phyloP scores from a whole-genome alignment of 352 stramenopile species.

The Phytopythium kandeliae region DNA sequence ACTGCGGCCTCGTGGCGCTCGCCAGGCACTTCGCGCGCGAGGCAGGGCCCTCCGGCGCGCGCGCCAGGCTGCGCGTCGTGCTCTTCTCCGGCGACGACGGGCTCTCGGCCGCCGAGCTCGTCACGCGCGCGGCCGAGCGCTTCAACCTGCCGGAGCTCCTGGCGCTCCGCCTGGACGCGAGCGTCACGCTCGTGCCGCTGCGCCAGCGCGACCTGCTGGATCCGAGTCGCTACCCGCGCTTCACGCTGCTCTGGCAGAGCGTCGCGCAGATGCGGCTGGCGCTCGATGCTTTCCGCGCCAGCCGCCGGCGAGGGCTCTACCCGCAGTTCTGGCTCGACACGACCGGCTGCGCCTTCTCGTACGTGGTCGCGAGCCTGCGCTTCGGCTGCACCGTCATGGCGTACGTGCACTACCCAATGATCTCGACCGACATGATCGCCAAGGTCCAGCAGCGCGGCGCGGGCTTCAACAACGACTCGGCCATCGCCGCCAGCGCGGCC shows the following conservation, averaged over 20 bases:
- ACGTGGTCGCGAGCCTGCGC: slow-evolving; percentile 87
- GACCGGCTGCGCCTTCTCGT: slow-evolving; percentile 97
- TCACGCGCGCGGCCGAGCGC: slow-evolving; percentile 63
- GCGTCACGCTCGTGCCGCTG: slow-evolving; percentile 76
- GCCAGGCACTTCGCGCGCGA: slow-evolving; percentile 29
- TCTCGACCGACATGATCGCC: slow-evolving; percentile 98
- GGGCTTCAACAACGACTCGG: slow-evolving; percentile 92
- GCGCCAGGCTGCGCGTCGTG: slow-evolving; percentile 23
- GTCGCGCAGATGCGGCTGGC: slow-evolving; percentile 91
- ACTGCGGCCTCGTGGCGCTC: slow-evolving; percentile 92
- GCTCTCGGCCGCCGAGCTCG: slow-evolving; percentile 53
- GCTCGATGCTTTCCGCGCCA: slow-evolving; percentile 73
- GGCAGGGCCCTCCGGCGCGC: slow-evolving; percentile 4
- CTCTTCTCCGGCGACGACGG: slow-evolving; percentile 82
- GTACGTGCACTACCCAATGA: slow-evolving; percentile 99
- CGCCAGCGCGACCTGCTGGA: slow-evolving; percentile 64
- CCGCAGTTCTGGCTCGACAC: slow-evolving; percentile 96
- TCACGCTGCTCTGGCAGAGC: slow-evolving; percentile 96
- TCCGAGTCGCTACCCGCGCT: slow-evolving; percentile 70
- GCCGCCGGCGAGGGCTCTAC: slow-evolving; percentile 33
- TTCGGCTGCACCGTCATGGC: slow-evolving; percentile 84
- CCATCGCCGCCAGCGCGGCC: slow-evolving; percentile 71
- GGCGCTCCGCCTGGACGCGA: slow-evolving; percentile 35
- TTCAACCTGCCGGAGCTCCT: slow-evolving; percentile 86
- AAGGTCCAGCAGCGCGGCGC: slow-evolving; percentile 88